Conservation (phyloP, 1,139 yeast genomes). For the Geotrichum phurueaensis region DNA sequence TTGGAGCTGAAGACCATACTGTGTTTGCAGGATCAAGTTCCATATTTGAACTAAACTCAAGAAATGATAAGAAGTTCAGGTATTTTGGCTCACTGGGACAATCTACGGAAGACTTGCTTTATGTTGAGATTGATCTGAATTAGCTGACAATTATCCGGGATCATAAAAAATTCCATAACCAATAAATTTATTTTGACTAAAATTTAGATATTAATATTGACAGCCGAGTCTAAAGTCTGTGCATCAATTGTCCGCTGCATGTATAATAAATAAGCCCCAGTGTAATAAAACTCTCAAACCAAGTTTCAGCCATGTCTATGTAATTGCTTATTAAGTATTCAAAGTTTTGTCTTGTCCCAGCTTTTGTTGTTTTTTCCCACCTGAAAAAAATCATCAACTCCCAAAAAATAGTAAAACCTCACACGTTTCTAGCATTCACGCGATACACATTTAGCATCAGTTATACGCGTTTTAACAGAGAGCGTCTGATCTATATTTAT, state of each 20-base stretch:
- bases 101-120: background rate
- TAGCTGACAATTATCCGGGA: background rate
- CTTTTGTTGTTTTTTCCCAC: background rate
- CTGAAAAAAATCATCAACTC: background rate
- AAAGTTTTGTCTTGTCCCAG: no score
- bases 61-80: conserved; percentile 11
- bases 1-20: conserved; percentile 66
- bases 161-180: no score
- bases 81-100: conserved; percentile 24
- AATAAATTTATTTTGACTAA: no score
- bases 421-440: background rate
- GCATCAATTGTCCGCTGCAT: no score
- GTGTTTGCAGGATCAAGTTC: conserved; percentile 67
- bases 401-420: background rate
- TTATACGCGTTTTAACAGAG: background rate
- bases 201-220: no score
- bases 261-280: no score
- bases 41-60: conserved; percentile 21
- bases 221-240: no score
- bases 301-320: no score
- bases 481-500: background rate
- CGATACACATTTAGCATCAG: background rate
- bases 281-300: no score
- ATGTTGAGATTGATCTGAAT: background rate
- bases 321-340: no score